Evolutionary conservation across 306 rosid species (phyloP), one percentile per base, ranked within the genome.

Genomic region (Leucaena leucocephala): DNA sequence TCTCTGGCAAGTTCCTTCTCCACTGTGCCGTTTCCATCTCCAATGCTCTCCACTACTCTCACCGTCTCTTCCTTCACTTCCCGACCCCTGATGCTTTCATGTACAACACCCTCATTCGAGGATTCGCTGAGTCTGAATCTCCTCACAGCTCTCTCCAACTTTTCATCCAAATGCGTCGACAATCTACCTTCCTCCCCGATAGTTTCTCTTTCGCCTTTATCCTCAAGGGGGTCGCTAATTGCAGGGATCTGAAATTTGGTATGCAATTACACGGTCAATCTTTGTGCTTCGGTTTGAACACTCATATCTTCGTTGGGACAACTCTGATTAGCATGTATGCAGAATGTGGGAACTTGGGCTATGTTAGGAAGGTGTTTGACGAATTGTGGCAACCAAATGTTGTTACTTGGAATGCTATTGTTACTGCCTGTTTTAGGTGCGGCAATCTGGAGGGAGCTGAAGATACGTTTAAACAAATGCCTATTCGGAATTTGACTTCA

Each of bases 191-290:
- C 46, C 14, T 71, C 11, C 82, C 88, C 1, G 97, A 94, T 77
- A 94, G 97, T 67, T 92, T 94, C 90, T 72, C 97, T 45, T 92
- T 94, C 46, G 97, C 95, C 39, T 94, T 94, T 38, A 50, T 77
- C 6, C 90, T 92, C 57, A 92, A 94, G 72, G 94, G 87, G 2
- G 84, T 87, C 10, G 95, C 98, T n/a, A 88, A 88, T 78, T 81
- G 42, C 21, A 55, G 81, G 74, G 33, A 19, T 38, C 43, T 86
- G 45, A 79, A 75, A 42, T 67, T 68, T 55, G 98, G 98, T 49
- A 27, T 76, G 78, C 93, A 87, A 80, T 52, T 94, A 57, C 98
- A 92, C 40, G 79, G 85, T 64, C 92, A 82, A 64, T 81, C 87
- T 50, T 14, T 92, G 35, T 46, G 79, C 19, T 87, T 55, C 68